Evolutionary conservation across 495 filamentous ascomycete species (phyloP).

Genomic region (Margaritispora aquatica): DNA sequence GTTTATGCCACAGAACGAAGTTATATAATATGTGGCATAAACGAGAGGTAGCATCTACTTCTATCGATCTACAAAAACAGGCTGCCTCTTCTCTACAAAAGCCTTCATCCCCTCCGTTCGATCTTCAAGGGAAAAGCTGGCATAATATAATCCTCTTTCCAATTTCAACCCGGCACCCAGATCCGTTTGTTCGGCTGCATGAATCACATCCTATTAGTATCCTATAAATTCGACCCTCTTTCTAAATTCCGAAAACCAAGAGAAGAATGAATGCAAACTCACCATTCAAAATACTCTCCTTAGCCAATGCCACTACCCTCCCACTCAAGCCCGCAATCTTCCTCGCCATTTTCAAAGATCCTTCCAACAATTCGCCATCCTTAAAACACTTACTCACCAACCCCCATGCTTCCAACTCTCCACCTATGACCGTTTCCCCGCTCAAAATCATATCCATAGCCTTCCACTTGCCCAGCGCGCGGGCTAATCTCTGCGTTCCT

Average conservation of each 20-base stretch:
- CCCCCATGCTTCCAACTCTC: slow-evolving; percentile 84
- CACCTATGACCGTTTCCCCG: slow-evolving; percentile 71
- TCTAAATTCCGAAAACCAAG: too few relatives aligned
- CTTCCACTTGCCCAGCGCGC: slow-evolving; percentile 78
- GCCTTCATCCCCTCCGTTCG: slow-evolving; percentile 98
- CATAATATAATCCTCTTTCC: slow-evolving; percentile 89
- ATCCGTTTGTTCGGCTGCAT: too few relatives aligned
- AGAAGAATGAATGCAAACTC: slow-evolving; percentile 68
- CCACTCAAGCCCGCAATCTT: slow-evolving; percentile 76
- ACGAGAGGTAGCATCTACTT: too few relatives aligned
- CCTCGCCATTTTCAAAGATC: slow-evolving; percentile 73
- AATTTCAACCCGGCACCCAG: slow-evolving; percentile 91
- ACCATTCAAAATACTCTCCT: slow-evolving; percentile 97
- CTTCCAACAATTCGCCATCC: slow-evolving; percentile 75
- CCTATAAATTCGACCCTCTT: too few relatives aligned
- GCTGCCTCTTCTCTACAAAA: slow-evolving; percentile 92
- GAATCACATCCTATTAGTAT: too few relatives aligned
- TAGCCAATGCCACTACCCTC: slow-evolving; percentile 81
- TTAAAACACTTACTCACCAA: slow-evolving; percentile 76
- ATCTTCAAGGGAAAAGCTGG: slow-evolving; percentile 85
- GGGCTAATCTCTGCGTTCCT: slow-evolving; percentile 81
- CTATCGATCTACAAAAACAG: too few relatives aligned
- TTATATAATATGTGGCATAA: too few relatives aligned
- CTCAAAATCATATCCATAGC: slow-evolving; percentile 96
- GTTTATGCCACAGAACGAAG: too few relatives aligned